Conservation (phyloP, 371 early-diverging fungal species). For the Furculomyces boomerangus region DNA sequence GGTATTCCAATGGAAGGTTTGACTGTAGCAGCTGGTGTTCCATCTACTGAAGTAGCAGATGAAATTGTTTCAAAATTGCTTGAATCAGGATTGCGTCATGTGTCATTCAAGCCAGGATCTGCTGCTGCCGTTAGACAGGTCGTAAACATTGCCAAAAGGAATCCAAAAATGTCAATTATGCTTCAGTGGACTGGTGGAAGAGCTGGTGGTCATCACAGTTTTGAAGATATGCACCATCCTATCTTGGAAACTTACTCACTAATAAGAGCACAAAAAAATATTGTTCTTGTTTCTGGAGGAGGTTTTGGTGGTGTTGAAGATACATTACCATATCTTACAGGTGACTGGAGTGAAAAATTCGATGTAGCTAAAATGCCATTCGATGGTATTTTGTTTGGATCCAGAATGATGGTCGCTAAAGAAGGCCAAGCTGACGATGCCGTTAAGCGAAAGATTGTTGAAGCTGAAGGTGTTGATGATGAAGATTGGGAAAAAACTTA, state of each 20-base stretch:
- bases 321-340: constrained; percentile 85
- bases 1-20: constrained; percentile 87
- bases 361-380: constrained; percentile 90
- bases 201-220: constrained; percentile 93
- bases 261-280: constrained; percentile 70
- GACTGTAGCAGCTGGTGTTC: constrained; percentile 88
- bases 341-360: constrained; percentile 74
- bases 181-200: constrained; percentile 96
- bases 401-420: constrained; percentile 89
- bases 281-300: constrained; percentile 79
- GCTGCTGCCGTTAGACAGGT: constrained; percentile 72
- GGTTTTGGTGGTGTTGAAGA: constrained; percentile 85
- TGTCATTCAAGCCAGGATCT: constrained; percentile 86
- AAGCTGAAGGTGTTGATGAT: constrained; percentile 76
- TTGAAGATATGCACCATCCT: constrained; percentile 88
- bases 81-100: constrained; percentile 68
- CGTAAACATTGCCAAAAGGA: constrained; percentile 71
- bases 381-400: constrained; percentile 85
- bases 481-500: constrained; percentile 86
- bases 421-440: constrained; percentile 67
- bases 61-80: constrained; percentile 61
- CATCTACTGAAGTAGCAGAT: constrained; percentile 75
- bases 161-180: constrained; percentile 78
- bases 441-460: constrained; percentile 83
- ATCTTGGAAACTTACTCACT: constrained; percentile 84